Conservation (phyloP, 352 stramenopile genomes). For the Globisporangium perplexum region DNA sequence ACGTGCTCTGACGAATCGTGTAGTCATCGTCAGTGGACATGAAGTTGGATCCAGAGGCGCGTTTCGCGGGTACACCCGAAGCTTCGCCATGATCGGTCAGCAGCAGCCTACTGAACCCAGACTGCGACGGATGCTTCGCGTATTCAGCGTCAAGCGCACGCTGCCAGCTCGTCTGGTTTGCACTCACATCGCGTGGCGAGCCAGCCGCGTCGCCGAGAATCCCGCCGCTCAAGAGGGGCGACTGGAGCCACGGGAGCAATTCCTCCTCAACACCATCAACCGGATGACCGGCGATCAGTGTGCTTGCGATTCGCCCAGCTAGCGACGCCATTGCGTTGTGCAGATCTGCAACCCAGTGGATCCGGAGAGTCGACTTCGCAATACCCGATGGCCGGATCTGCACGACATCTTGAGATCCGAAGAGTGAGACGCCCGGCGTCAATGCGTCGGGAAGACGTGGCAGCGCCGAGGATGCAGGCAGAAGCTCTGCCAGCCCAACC, state of each 20-base stretch:
- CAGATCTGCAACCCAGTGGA: slow-evolving; percentile 84
- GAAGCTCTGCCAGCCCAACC: slow-evolving; percentile 35
- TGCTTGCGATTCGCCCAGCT: slow-evolving; percentile 56
- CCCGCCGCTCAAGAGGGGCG: slow-evolving; percentile 69
- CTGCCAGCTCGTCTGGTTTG: slow-evolving; percentile 7
- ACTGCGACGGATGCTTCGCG: slow-evolving; percentile 8
- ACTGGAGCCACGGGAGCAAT: slow-evolving; percentile 78
- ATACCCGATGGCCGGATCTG: slow-evolving; percentile 68
- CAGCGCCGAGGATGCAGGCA: slow-evolving; percentile 23
- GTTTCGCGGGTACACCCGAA: slow-evolving; percentile 1
- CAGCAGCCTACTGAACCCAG: slow-evolving; percentile 4
- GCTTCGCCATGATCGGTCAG: neutral
- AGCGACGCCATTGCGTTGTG: slow-evolving; percentile 72
- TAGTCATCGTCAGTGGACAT: slow-evolving; percentile 7
- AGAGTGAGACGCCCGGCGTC: slow-evolving; percentile 60
- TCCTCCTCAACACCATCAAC: slow-evolving; percentile 79
- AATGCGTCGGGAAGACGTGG: slow-evolving; percentile 30
- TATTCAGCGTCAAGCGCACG: slow-evolving; percentile 11
- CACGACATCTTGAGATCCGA: slow-evolving; percentile 62
- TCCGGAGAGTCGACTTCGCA: slow-evolving; percentile 63
- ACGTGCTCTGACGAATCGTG: slow-evolving; percentile 33
- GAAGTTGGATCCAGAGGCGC: neutral
- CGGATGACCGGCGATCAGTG: slow-evolving; percentile 69
- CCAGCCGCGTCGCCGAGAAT: slow-evolving; percentile 17
- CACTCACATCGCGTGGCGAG: neutral